Percentiles rank a stretch among this genome's conserved stretches.
These are phyloP conservation scores for Passiflora organensis DNA, from an alignment of 345 rosid genomes.

Conservation along the genomic window DNA sequence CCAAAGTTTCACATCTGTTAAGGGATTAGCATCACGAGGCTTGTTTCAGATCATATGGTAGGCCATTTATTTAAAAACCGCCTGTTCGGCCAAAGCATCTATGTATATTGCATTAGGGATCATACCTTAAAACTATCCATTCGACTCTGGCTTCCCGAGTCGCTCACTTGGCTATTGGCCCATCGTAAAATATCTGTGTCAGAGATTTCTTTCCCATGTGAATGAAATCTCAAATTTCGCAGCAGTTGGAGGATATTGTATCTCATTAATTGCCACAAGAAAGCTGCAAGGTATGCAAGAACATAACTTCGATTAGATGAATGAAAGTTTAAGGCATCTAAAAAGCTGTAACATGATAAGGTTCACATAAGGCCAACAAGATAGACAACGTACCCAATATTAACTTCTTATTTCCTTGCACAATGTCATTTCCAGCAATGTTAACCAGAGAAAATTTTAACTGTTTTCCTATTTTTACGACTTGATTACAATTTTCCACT, in stretches of 20 bases:
- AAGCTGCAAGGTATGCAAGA: conserved; percentile 46
- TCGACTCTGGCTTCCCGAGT: conserved; percentile 59
- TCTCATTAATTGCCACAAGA: conserved; percentile 95
- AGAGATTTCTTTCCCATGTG: conserved; percentile 77
- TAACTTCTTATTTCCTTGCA: conserved; percentile 91
- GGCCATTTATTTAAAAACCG: too few species aligned
- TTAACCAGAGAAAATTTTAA: conserved; percentile 92
- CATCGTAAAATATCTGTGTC: conserved; percentile 84
- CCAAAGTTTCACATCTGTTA: too few species aligned
- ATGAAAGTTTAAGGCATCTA: neutral
- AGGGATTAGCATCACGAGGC: too few species aligned
- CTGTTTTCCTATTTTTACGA: conserved; percentile 89
- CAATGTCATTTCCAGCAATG: conserved; percentile 91
- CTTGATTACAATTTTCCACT: conserved; percentile 97
- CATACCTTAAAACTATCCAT: conserved; percentile 84
- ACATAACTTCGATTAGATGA: neutral
- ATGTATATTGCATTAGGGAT: neutral
- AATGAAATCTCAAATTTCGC: conserved; percentile 81
- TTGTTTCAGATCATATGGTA: too few species aligned
- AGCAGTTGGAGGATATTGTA: conserved; percentile 89
- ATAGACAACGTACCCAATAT: conserved; percentile 55
- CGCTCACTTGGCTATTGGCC: conserved; percentile 80
- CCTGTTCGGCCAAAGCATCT: neutral
- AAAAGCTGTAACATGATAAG: too few species aligned
- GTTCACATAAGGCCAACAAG: neutral